These are phyloP conservation scores for Leccinum fuscescens DNA, from an alignment of 1,284 basidiomycete genomes.

Conservation along the genomic window DNA sequence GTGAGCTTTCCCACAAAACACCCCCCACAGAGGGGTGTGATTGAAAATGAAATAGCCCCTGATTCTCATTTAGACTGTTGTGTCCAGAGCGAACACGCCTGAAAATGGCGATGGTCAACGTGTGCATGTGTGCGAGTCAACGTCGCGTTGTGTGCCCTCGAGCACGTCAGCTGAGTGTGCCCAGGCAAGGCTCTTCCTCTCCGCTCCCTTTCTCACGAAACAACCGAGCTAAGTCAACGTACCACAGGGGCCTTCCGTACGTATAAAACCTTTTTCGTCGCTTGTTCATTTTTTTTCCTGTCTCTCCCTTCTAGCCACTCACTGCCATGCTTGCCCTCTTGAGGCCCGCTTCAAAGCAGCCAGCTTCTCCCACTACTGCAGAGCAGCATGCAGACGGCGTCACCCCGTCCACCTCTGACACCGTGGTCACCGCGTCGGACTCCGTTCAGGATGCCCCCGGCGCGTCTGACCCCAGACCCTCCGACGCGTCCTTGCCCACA, in stretches of 20 bases:
- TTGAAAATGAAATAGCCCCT: conserved; percentile 10
- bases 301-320: neutral
- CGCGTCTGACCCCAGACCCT: conserved; percentile 11
- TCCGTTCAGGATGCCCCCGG: neutral
- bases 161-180: neutral
- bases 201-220: conserved; percentile 31
- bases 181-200: neutral
- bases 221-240: conserved; percentile 16
- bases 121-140: neutral
- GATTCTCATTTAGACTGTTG: neutral
- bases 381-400: conserved; percentile 2
- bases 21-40: conserved; percentile 15
- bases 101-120: neutral
- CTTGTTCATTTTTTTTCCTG: conserved; percentile 1
- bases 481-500: conserved; percentile 25
- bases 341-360: conserved; percentile 22
- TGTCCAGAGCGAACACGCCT: neutral
- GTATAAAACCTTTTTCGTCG: conserved; percentile 29
- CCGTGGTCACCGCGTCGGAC: conserved; percentile 6
- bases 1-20: conserved; percentile 14
- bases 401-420: conserved; percentile 1
- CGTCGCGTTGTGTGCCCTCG: neutral
- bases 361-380: conserved; percentile 18
- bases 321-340: conserved; percentile 29
- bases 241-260: conserved; percentile 9